Base-by-base conservation (phyloP, 441 rosid genomes). In the Viola pubescens region DNA sequence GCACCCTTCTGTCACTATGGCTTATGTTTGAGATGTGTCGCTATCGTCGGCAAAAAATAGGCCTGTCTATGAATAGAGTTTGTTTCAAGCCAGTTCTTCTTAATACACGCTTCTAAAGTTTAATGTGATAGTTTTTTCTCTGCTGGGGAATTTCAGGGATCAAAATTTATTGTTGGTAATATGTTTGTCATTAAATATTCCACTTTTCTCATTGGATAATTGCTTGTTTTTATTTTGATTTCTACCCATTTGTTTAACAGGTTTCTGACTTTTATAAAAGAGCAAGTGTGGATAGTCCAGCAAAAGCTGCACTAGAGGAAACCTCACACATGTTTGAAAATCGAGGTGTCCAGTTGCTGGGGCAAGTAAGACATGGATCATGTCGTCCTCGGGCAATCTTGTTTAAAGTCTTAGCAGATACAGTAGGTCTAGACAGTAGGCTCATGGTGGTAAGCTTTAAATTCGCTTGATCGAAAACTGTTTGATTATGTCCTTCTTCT, bases 301-400 rank as follows among this genome's bases (percentile, higher is more conserved):
- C 94, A 60, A 91, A 82, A 81, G 78, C 82, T 81, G 85, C 77
- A 50, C 64, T 77, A 56, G 98, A 88, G 67, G 99, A 94, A 71
- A 75, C 83, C 50, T 77, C 85, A 14, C 84, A 80, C 43, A 68
- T 84, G 71, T 72, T 81, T 72, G 98, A 94, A 71, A 79, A 65
- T 66, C 84, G 81, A 68, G 84, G 84, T 62, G 76, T 88, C 67
- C 99, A 91, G 75, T 68, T 91, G 77, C 78, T 94, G 70, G 98
- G 99, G 60, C 96, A 91, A 77, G 91, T 94, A 81, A 91, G 67
- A 73, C 87, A 87, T 62, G 96, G 99, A 60, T 84, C 94, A 54
- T 94, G 98, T 68, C 87, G 96, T 71, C 88, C 92, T 63, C 91
- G 99, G 69, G 98, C 99, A 55, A 87, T 94, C 59, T 73, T 91